Evolutionary conservation across 768 basidiomycete species (phyloP).

Genomic region (Macrolepiota fuliginosa): DNA sequence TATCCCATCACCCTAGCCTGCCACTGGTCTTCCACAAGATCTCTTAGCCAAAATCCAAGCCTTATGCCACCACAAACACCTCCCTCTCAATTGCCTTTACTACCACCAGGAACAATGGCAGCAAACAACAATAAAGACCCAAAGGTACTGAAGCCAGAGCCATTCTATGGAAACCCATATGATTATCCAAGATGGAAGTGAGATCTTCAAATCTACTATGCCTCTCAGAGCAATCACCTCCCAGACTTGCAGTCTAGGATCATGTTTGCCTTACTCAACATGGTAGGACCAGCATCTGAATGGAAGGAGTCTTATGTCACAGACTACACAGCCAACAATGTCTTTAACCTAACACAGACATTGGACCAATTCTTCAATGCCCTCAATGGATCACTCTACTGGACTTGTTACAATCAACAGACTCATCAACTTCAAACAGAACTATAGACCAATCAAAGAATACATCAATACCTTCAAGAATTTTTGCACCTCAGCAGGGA

Average conservation of each 20-base stretch:
- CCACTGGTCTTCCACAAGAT: too few species aligned
- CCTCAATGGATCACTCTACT: background rate
- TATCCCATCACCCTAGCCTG: too few species aligned
- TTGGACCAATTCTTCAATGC: background rate
- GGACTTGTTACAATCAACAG: background rate
- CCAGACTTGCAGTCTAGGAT: accelerated
- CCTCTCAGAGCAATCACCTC: background rate
- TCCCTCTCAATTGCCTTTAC: too few species aligned
- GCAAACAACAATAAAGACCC: too few species aligned
- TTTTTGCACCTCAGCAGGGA: background rate
- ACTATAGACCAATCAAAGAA: background rate
- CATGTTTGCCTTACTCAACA: background rate
- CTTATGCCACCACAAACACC: too few species aligned
- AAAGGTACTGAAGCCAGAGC: background rate
- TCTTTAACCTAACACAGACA: background rate
- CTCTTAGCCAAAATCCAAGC: too few species aligned
- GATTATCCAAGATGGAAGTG: background rate
- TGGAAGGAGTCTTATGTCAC: too few species aligned
- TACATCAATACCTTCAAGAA: background rate
- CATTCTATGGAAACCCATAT: background rate
- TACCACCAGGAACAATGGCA: too few species aligned
- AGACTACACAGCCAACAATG: too few species aligned
- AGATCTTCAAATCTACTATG: background rate
- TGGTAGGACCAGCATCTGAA: too few species aligned
- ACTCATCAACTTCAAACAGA: background rate